These are phyloP conservation scores for Kondoa malvinella DNA, from an alignment of 768 basidiomycete species.

Conservation along the genomic window DNA sequence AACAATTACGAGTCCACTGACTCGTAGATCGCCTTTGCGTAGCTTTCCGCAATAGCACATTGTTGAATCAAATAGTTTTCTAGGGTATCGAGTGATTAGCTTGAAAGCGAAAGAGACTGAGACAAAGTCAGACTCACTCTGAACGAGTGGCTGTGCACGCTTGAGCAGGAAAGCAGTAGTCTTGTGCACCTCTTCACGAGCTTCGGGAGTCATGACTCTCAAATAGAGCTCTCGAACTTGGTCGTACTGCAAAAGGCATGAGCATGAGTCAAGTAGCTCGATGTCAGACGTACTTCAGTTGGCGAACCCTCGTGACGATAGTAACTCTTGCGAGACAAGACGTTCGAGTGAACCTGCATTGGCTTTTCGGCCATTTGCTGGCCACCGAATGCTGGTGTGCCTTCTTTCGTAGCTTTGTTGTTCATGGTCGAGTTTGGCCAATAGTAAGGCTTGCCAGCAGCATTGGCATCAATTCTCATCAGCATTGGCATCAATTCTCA, in stretches of 20 bases:
- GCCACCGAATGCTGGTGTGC: constrained; percentile 12
- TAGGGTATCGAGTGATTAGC: no score
- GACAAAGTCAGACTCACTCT: no score
- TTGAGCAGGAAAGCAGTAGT: constrained; percentile 29
- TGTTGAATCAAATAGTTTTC: no score
- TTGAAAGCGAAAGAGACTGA: no score
- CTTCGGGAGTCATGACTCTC: constrained; percentile 25
- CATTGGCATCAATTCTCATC: no score
- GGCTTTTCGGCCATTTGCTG: constrained; percentile 24
- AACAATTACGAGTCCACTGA: no score
- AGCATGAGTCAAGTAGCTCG: no score
- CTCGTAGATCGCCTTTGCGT: no score
- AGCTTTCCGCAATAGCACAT: no score
- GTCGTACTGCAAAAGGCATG: no score
- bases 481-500: no score
- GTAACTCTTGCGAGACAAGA: constrained; percentile 27
- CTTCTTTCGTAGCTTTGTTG: constrained; percentile 6
- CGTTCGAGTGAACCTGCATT: constrained; percentile 27
- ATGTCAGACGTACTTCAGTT: no score
- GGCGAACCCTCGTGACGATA: constrained; percentile 29
- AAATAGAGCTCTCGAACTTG: constrained; percentile 30
- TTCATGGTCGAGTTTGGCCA: constrained; percentile 18
- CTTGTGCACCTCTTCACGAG: constrained; percentile 29
- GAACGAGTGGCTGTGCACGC: constrained; percentile 8
- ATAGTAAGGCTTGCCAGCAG: constrained; percentile 26